Conservation (phyloP, 2,329 filamentous ascomycete species). For the Pseudovirgaria hyperparasitica region DNA sequence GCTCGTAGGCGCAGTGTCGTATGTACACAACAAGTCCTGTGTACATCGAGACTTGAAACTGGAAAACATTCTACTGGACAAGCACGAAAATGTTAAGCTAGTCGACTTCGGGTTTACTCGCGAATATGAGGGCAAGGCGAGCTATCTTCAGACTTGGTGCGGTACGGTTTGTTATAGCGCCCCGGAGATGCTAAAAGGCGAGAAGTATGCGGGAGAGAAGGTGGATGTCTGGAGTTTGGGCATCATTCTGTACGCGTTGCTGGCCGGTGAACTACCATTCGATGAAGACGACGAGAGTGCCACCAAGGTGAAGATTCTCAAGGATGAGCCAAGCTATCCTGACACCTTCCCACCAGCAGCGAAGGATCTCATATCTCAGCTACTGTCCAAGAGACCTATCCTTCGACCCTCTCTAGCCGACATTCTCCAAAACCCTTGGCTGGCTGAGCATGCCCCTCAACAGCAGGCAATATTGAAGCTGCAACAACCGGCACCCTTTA, state of each 20-base stretch:
- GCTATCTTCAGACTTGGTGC: slow-evolving; percentile 93
- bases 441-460: slow-evolving; percentile 72
- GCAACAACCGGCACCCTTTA: slow-evolving; percentile 68
- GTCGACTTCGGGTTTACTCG: slow-evolving; percentile 97
- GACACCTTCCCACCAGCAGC: slow-evolving; percentile 68
- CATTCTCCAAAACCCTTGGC: slow-evolving; percentile 76
- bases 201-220: slow-evolving; percentile 96
- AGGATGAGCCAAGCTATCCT: slow-evolving; percentile 74
- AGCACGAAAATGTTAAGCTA: slow-evolving; percentile 92
- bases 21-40: slow-evolving; percentile 89
- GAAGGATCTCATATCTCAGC: slow-evolving; percentile 57
- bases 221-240: slow-evolving; percentile 93
- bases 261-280: slow-evolving; percentile 81
- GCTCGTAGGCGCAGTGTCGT: slow-evolving; percentile 84
- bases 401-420: slow-evolving; percentile 71
- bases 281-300: slow-evolving; percentile 88
- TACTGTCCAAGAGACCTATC: slow-evolving; percentile 86
- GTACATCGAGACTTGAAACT: slow-evolving; percentile 95
- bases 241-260: slow-evolving; percentile 69
- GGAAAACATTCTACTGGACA: slow-evolving; percentile 92
- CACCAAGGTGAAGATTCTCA: slow-evolving; percentile 75
- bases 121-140: slow-evolving; percentile 91
- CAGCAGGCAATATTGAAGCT: slow-evolving; percentile 83
- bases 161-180: slow-evolving; percentile 96
- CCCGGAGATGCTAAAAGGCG: slow-evolving; percentile 95